Evolutionary conservation across 1,284 basidiomycete species (phyloP).

Genomic region (Somion occarium): DNA sequence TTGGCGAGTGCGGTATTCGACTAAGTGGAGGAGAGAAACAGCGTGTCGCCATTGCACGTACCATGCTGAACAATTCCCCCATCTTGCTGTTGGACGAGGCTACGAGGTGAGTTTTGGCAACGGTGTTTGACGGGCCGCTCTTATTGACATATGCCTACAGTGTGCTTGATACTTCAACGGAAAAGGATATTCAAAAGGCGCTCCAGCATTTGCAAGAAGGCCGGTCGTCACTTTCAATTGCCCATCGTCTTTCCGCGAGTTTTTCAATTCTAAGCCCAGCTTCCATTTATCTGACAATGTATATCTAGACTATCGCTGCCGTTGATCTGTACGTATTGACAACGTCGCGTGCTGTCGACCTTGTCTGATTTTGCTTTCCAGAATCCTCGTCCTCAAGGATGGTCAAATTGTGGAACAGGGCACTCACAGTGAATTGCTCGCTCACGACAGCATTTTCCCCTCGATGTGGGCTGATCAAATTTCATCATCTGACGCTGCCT

Average conservation of each 20-base stretch:
- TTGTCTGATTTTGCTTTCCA: conserved; percentile 25
- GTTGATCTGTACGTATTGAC: conserved; percentile 58
- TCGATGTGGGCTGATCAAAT: conserved; percentile 81
- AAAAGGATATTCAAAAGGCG: conserved; percentile 82
- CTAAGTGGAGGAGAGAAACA: conserved; percentile 83
- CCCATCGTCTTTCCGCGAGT: conserved; percentile 75
- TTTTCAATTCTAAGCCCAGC: conserved; percentile 6
- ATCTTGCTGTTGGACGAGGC: conserved; percentile 83
- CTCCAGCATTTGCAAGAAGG: conserved; percentile 68
- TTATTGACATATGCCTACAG: conserved; percentile 31
- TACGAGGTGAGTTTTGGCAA: conserved; percentile 46
- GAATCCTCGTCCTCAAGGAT: conserved; percentile 79
- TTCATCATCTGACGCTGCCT: conserved; percentile 41
- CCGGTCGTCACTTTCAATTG: conserved; percentile 74
- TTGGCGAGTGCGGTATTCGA: conserved; percentile 80
- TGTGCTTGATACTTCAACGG: conserved; percentile 79
- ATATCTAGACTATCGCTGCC: conserved; percentile 62
- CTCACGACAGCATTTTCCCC: conserved; percentile 66
- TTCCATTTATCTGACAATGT: conserved; percentile 14
- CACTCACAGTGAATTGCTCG: conserved; percentile 67
- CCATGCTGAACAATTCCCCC: conserved; percentile 82
- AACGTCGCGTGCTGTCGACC: conserved; percentile 1
- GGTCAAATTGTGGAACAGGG: conserved; percentile 80
- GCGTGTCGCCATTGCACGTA: conserved; percentile 82
- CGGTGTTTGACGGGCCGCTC: conserved; percentile 3